phyloP scores from a whole-genome alignment of 2,329 filamentous ascomycete species.

The Blumeria hordei region DNA sequence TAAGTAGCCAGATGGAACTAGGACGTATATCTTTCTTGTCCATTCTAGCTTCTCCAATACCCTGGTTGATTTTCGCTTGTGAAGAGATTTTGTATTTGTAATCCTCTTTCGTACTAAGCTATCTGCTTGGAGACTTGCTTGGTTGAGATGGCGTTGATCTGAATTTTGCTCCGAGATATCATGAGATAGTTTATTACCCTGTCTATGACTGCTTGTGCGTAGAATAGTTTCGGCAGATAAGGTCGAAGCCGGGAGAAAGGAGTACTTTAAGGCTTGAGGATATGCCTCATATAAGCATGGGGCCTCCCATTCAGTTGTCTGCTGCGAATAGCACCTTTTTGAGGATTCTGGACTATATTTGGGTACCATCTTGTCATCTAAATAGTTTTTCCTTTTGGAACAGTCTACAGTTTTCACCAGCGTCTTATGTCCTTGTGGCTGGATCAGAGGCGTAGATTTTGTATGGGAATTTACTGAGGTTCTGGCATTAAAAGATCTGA shows the following conservation, averaged over 20 bases:
- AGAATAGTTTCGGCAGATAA: slow-evolving; percentile 45
- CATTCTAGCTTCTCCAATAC: slow-evolving; percentile 29
- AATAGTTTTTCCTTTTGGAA: too few species aligned
- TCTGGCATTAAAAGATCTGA: too few species aligned
- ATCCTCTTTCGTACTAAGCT: too few species aligned
- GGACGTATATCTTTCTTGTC: slow-evolving; percentile 47
- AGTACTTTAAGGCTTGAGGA: slow-evolving; percentile 58
- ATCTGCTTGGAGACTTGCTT: background rate
- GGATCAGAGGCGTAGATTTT: too few species aligned
- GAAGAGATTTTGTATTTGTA: background rate
- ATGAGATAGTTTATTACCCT: background rate
- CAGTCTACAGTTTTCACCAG: too few species aligned
- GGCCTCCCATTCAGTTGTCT: slow-evolving; percentile 26
- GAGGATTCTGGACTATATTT: too few species aligned
- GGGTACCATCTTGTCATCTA: too few species aligned
- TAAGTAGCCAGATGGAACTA: slow-evolving; percentile 44
- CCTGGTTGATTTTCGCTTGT: slow-evolving; percentile 14
- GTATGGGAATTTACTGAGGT: too few species aligned
- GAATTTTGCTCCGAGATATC: slow-evolving; percentile 11
- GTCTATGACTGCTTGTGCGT: slow-evolving; percentile 25
- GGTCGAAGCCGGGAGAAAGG: slow-evolving; percentile 40
- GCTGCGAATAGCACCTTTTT: too few species aligned
- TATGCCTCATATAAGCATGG: slow-evolving; percentile 73
- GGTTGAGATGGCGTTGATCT: slow-evolving; percentile 13
- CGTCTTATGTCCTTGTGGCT: too few species aligned